Base-by-base conservation (phyloP, 768 basidiomycete genomes). In the Punctularia strigosozonata region DNA sequence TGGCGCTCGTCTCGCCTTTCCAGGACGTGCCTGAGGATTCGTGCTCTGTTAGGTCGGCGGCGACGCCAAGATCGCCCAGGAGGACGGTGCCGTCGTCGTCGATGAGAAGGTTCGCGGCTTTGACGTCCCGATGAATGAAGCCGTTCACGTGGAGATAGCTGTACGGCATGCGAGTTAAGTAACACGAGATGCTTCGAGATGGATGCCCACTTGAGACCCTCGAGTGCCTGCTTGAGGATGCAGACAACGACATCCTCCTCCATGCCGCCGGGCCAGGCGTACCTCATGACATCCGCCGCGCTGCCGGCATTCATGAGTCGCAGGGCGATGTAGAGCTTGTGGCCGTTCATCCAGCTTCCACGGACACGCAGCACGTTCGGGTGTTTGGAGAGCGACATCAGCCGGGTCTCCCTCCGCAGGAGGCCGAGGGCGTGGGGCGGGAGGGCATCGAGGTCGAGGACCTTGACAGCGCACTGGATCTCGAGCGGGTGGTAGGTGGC, bases 311-410 rank as follows among this genome's bases (percentile, higher is more conserved):
- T 86, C 87, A 91, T 91, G 36, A 91, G 73, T 37, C 88, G 83
- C 41, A 89, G 63, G 6, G 89, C 89, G 44, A 94, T 92, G 53
- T 76, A 73, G 5, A 94, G 69, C 51, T 81, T 83, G 57, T 83
- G 80, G 30, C 84, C 88, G 4, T 77, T 68, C 51, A 85, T 71
- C 90, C 90, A 94, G 13, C 80, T 80, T 14, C 89, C 89, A 47
- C 89, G 79, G 3, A 94, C 89, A 41, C 89, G 83, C 10, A 92
- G 68, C 15, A 92, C 88, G 47, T 92, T 89, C n/a, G 87, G 86
- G 43, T 91, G 89, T 50, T 92, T 92, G 8, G 78, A 83, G 4
- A 92, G 70, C 2, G 86, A 88, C 89, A 92, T 92, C 25, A 92
- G 68, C 35, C 85, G 84, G 0, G 90, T 91, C 60, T 94, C 89